A percentile compares a stretch with the other conserved stretches of the same genome.
Evolutionary conservation across 1,284 basidiomycete genomes (phyloP).

Genomic region (Fereydounia khargensis): DNA sequence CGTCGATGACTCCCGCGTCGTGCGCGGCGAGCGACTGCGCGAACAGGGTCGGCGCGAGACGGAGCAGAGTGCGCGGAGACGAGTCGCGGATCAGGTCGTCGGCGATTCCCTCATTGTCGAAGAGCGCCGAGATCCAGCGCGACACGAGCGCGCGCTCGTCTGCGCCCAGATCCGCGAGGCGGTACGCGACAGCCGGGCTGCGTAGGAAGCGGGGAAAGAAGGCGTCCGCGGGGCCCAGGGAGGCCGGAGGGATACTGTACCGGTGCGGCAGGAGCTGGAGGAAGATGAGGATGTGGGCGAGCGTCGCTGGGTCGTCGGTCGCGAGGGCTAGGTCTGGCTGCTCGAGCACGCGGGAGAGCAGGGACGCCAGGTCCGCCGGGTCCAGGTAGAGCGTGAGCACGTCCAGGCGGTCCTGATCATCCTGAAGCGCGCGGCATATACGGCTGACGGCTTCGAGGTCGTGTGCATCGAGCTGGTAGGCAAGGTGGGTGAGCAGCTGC

Average conservation of each 20-base stretch:
- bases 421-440: constrained; percentile 24
- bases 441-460: constrained; percentile 33
- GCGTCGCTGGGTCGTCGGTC: constrained; percentile 35
- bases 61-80: constrained; percentile 58
- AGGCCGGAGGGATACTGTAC: constrained; percentile 1
- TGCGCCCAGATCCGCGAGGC: constrained; percentile 48
- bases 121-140: constrained; percentile 57
- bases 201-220: constrained; percentile 38
- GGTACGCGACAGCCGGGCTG: constrained; percentile 38
- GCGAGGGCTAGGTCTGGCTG: constrained; percentile 23
- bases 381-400: constrained; percentile 32
- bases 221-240: not conserved
- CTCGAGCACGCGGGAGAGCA: constrained; percentile 23
- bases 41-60: constrained; percentile 60
- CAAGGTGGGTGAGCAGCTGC: constrained; percentile 16
- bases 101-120: constrained; percentile 58
- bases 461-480: constrained; percentile 19
- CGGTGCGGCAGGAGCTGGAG: constrained; percentile 27
- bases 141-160: constrained; percentile 52
- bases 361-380: constrained; percentile 15
- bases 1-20: constrained; percentile 60
- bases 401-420: constrained; percentile 9
- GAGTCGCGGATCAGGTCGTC: constrained; percentile 59
- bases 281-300: constrained; percentile 30
- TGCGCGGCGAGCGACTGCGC: constrained; percentile 61